Percentiles rank a stretch among this genome's conserved stretches.
phyloP scores from a whole-genome alignment of 495 filamentous ascomycete genomes.

The Podospora bellae-mahoneyi region DNA sequence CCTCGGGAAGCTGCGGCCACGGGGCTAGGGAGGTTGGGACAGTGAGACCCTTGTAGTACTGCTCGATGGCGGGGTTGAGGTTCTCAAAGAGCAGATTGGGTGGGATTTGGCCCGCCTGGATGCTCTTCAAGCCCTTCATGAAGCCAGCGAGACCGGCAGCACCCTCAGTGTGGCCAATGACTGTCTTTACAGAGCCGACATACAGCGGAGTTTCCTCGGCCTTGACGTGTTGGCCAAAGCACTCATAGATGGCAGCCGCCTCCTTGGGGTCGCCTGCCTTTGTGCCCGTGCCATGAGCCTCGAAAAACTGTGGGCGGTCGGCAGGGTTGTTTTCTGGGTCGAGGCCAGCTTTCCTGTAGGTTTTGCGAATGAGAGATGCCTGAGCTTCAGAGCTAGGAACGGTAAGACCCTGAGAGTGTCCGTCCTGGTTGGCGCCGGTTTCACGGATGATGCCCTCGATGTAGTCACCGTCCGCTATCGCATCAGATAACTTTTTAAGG shows the following conservation, averaged over 20 bases:
- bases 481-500: slow-evolving; percentile 53
- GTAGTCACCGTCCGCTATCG: slow-evolving; percentile 44
- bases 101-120: slow-evolving; percentile 49
- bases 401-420: slow-evolving; percentile 36
- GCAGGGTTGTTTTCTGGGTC: slow-evolving; percentile 35
- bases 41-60: slow-evolving; percentile 6
- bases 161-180: slow-evolving; percentile 55
- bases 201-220: slow-evolving; percentile 34
- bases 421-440: slow-evolving; percentile 54
- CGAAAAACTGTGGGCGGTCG: slow-evolving; percentile 37
- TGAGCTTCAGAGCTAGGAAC: slow-evolving; percentile 51
- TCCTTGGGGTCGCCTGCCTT: slow-evolving; percentile 14
- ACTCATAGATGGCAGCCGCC: slow-evolving; percentile 43
- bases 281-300: slow-evolving; percentile 38
- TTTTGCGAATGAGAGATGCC: slow-evolving; percentile 43
- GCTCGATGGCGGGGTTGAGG: slow-evolving; percentile 41
- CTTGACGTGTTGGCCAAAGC: slow-evolving; percentile 25
- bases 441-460: slow-evolving; percentile 59
- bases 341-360: slow-evolving; percentile 46
- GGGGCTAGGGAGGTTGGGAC: not conserved
- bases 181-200: slow-evolving; percentile 53
- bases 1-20: slow-evolving; percentile 1
- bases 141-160: slow-evolving; percentile 49
- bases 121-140: slow-evolving; percentile 45
- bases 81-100: slow-evolving; percentile 45